Evolutionary conservation across 108 stramenopile genomes (phyloP), one percentile per base, ranked within the genome.

Genomic region (Cyclotella cryptica): DNA sequence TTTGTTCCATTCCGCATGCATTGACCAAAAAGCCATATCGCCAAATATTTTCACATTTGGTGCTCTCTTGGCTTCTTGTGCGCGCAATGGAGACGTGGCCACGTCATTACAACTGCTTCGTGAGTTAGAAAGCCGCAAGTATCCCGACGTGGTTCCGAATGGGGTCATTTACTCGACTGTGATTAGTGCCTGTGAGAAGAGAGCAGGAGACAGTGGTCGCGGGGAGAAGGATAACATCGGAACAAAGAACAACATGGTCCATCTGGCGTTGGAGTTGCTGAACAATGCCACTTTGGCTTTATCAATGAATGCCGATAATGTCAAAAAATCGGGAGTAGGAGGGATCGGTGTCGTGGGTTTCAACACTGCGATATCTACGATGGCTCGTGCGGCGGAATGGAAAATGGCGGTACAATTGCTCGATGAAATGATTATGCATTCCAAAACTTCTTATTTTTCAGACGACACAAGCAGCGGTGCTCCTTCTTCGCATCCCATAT

Each of bases 21-120:
- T 29, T 67, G 55, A 45, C 19, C 28, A 63, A 49, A 40, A 64
- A 1, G 62, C 39, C 51, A 46, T 85, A 14, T 77, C 76, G 5
- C 90, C 89, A 17, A 94, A 94, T 69, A 89, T 90, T 0, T 94
- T 88, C 67, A 94, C 93, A 17, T 92, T 94, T 71, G 93, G 93
- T 4, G 47, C 80, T 5, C 66, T 94, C 0, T 81, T 94, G 61
- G 90, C 86, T 42, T 87, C 79, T 8, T 92, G 85, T 72, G 89
- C 91, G 27, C 79, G 91, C 10, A 87, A 88, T 17, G 62, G 91
- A 54, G 80, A 88, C 58, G 78, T 79, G 21, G 78, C 66, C 11
- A 21, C 75, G 17, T 88, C 90, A 5, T 51, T 88, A 58, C 30
- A 74, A 70, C 45, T 89, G 21, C 72, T 93, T 58, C 43, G 74